phyloP scores from a whole-genome alignment of 768 basidiomycete species.

The Termitomyces titanicus region DNA sequence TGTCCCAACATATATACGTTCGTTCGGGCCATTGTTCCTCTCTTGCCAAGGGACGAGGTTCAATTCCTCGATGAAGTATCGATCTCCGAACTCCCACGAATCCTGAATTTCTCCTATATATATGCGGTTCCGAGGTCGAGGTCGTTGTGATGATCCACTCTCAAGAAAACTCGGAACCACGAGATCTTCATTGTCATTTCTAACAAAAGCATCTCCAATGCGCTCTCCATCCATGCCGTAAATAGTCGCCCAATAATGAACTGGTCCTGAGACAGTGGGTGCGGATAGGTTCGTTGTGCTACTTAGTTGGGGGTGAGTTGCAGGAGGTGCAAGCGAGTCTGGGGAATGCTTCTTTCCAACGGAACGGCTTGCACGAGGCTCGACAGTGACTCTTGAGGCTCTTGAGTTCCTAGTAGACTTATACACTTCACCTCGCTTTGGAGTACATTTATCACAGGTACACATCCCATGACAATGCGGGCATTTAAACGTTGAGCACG shows the following conservation, averaged over 20 bases:
- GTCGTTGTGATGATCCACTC: neutral
- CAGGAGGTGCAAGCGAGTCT: neutral
- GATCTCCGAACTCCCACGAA: slow-evolving; percentile 24
- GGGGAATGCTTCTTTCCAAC: neutral
- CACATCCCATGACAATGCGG: slow-evolving; percentile 43
- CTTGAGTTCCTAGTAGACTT: slow-evolving; percentile 13
- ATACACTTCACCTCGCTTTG: slow-evolving; percentile 44
- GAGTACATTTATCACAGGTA: slow-evolving; percentile 44
- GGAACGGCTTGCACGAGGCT: neutral
- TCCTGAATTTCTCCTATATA: slow-evolving; percentile 29
- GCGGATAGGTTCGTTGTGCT: slow-evolving; percentile 9
- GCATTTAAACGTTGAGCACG: slow-evolving; percentile 30
- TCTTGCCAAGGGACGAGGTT: slow-evolving; percentile 11
- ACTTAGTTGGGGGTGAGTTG: neutral
- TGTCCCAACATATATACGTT: slow-evolving; percentile 14
- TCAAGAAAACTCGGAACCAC: slow-evolving; percentile 14
- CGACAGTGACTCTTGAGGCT: neutral
- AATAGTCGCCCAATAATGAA: slow-evolving; percentile 27
- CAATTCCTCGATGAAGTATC: slow-evolving; percentile 6
- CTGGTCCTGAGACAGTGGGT: slow-evolving; percentile 11
- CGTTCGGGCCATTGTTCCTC: slow-evolving; percentile 6
- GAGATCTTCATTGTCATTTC: slow-evolving; percentile 15
- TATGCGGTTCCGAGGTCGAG: slow-evolving; percentile 14
- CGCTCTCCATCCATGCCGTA: slow-evolving; percentile 25
- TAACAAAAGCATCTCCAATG: slow-evolving; percentile 23